These are phyloP conservation scores for Tilletia walkeri DNA, from an alignment of 1,284 basidiomycete genomes.

Conservation along the genomic window DNA sequence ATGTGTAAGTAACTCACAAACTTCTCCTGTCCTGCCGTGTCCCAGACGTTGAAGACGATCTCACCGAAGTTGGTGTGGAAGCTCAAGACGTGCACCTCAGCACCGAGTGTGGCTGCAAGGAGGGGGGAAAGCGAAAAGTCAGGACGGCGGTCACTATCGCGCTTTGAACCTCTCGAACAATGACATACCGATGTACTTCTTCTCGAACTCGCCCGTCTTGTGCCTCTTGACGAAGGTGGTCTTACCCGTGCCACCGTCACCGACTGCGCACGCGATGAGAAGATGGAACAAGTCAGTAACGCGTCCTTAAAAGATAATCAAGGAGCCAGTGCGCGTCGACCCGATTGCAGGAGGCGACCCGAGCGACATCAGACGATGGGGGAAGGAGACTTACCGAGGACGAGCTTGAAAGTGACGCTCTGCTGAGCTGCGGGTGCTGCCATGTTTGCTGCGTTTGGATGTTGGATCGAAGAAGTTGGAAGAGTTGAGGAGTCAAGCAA, in stretches of 20 bases:
- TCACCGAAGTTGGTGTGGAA: conserved; percentile 99
- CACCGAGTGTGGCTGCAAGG: conserved; percentile 86
- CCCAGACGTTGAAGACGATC: conserved; percentile 99
- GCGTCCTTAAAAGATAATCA: background rate
- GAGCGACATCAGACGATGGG: too few species aligned
- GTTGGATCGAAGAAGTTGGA: background rate
- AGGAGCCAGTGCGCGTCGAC: too few species aligned
- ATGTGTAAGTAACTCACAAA: conserved; percentile 76
- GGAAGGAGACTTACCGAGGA: conserved; percentile 64
- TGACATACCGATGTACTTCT: conserved; percentile 93
- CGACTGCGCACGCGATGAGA: conserved; percentile 61
- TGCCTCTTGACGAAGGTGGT: conserved; percentile 70
- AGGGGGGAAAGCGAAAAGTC: conserved; percentile 19
- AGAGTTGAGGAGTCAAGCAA: background rate
- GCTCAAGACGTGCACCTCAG: conserved; percentile 92
- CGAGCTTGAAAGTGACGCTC: conserved; percentile 96
- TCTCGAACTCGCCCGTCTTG: conserved; percentile 97
- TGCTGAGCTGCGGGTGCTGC: conserved; percentile 35
- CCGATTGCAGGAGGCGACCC: too few species aligned
- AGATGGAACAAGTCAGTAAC: background rate
- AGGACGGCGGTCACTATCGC: too few species aligned
- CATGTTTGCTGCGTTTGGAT: conserved; percentile 23
- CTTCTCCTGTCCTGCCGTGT: conserved; percentile 99
- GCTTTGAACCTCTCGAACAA: background rate
- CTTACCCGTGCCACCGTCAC: conserved; percentile 94